Base-by-base conservation (phyloP, 2,329 filamentous ascomycete genomes). In the Onygenales sp. region DNA sequence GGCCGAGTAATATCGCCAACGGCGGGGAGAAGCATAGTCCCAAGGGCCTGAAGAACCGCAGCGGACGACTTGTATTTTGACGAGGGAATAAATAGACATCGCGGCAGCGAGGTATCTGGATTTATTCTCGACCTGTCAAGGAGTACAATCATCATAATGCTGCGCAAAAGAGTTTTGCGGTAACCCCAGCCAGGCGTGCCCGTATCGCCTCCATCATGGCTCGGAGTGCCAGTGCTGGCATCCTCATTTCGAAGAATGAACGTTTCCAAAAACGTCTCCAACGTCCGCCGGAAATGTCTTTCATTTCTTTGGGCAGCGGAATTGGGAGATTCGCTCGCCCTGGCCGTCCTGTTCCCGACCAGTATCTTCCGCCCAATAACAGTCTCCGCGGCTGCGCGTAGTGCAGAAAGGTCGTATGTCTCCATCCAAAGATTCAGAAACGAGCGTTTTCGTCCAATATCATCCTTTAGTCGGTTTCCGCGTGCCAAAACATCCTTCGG, bases 191-290 rank as follows among this genome's bases (percentile, higher is more conserved):
- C 70, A 49, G 70, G 66, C 5, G 67, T 69, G 13, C 74, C 73
- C 52, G 70, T 69, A 48, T 74, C 69, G 33, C 69, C 65, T 8
- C 57, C 62, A 9, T 60, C 53, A 17, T 45, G 36, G 32, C 64
- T 59, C 10, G 57, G 55, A 6, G 53, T 37, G 11, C 50, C 44
- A 21, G 57, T 58, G 27, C 65, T 63, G 46, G 75, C 70, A 62
- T 84, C 81, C 58, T 81, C 76, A 54, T 82, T 81, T 33, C 72
- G 74, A 52, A 85, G 72, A 51, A 85, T 63, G 61, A 83, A 83
- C 0, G 72, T 71, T 42, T 81, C 76, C 17, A 84, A 64, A 61
- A 82, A 84, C 3, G 64, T 65, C 58, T 77, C 76, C 51, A 82
- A 60, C 6, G 69, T 68, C 57, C 72, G 70, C 55, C 68, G 70